A percentile compares a stretch with the other conserved stretches of the same genome.
Evolutionary conservation across 2,329 filamentous ascomycete genomes (phyloP).

Genomic region (Hymenoscyphus scutula): DNA sequence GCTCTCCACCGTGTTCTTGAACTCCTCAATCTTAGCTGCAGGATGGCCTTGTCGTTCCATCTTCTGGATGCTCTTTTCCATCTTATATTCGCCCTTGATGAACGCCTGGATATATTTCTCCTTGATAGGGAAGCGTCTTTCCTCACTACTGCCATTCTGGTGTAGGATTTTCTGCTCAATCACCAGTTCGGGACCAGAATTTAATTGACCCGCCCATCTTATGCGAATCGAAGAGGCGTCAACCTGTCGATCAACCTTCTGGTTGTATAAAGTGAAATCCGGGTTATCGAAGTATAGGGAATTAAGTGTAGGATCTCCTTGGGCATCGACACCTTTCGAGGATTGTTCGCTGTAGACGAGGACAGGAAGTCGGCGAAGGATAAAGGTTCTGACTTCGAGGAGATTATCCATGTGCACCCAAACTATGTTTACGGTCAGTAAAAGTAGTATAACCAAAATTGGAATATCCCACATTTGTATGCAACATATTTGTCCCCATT

Average conservation of each 20-base stretch:
- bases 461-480: conserved; percentile 69
- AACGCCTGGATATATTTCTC: conserved; percentile 90
- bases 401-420: conserved; percentile 97
- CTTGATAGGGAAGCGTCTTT: conserved; percentile 82
- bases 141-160: conserved; percentile 72
- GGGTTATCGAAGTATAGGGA: conserved; percentile 94
- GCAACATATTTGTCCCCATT: conserved; percentile 76
- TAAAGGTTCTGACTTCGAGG: conserved; percentile 93
- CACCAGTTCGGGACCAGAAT: conserved; percentile 73
- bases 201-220: conserved; percentile 87
- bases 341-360: conserved; percentile 90
- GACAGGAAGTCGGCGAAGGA: conserved; percentile 84
- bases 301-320: conserved; percentile 83
- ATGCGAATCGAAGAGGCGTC: conserved; percentile 81
- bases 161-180: conserved; percentile 88
- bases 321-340: conserved; percentile 76
- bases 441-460: not conserved
- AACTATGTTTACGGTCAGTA: conserved; percentile 50
- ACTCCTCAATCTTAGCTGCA: conserved; percentile 62
- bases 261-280: conserved; percentile 80
- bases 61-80: conserved; percentile 88
- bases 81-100: conserved; percentile 80
- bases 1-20: conserved; percentile 69
- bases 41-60: conserved; percentile 75
- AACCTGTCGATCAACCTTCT: conserved; percentile 74